Base-by-base conservation (phyloP, 2,329 filamentous ascomycete genomes). In the Rasamsonia emersonii region DNA sequence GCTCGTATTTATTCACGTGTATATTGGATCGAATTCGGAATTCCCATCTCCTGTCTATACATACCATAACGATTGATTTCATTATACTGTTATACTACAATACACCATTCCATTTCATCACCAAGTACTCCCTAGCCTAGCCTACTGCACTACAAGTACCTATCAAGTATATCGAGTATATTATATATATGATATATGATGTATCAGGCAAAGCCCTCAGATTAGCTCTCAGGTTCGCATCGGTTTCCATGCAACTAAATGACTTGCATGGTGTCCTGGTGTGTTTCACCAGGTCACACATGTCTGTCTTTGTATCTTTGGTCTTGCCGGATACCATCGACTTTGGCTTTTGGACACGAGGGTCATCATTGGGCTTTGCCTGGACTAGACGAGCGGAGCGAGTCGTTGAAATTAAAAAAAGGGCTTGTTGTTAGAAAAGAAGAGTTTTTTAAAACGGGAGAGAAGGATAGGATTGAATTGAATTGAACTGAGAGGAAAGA, bases 161-260 rank as follows among this genome's bases (percentile, higher is more conserved):
- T n/a, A n/a, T n/a, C n/a, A n/a, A n/a, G n/a, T n/a, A n/a, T n/a
- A n/a, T n/a, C 21, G 15, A 20, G 23, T 34, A 16, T 14, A 18
- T 16, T 25, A 4, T 5, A 24, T 23, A 10, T 9, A 27, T 15
- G 4, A 29, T 18, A n/a, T 5, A 19, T 9, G 24, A 15, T 18
- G 15, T 31, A 9, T 13, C 33, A 7, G 17, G 4, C 7, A 9
- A 30, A 32, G 50, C 51, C 56, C 58, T 62, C 59, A 56, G 60
- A 62, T 62, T 59, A 62, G 60, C 60, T 63, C 60, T 62, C 60
- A 48, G 43, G 58, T 62, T 59, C 48, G 59, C 61, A 64, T 49
- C 33, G 57, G 50, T 55, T 56, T 60, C 60, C 57, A 59, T 47
- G 49, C 54, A 44, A 33, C 32, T 28, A 23, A 28, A 33, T 30